These are phyloP conservation scores for Arbutus unedo DNA, from an alignment of 148 eudicot genomes.

Conservation along the genomic window DNA sequence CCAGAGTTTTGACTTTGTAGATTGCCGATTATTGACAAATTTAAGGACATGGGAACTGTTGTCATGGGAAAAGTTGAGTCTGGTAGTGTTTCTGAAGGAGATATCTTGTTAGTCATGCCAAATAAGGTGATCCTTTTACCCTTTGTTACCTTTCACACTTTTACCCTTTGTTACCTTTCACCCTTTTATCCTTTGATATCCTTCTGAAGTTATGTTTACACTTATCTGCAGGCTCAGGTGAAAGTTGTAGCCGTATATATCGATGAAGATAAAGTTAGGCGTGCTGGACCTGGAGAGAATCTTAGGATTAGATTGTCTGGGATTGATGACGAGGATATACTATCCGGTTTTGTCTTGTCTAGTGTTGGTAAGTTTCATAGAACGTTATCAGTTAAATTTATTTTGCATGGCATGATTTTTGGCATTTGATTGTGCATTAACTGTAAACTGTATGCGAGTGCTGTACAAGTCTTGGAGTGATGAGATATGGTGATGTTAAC, in stretches of 20 bases:
- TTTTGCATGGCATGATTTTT: conserved; percentile 1
- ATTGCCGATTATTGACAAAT: conserved; percentile 78
- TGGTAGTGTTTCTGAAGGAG: conserved; percentile 82
- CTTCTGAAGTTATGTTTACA: too few relatives aligned
- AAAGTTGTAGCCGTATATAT: conserved; percentile 65
- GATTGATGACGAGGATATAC: conserved; percentile 83
- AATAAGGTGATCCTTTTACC: conserved; percentile 50
- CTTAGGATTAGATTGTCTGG: conserved; percentile 76
- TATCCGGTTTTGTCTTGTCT: conserved; percentile 70
- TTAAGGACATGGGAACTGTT: conserved; percentile 89
- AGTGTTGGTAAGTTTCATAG: conserved; percentile 48
- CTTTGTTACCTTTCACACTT: neutral
- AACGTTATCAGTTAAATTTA: neutral
- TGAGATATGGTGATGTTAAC: neutral
- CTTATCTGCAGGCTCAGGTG: conserved; percentile 63
- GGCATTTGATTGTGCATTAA: neutral
- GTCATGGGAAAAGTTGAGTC: conserved; percentile 94
- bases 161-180: too few relatives aligned
- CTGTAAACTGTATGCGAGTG: neutral
- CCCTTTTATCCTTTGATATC: too few relatives aligned
- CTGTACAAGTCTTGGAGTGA: neutral
- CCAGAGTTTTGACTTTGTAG: conserved; percentile 29
- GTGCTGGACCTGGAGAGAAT: conserved; percentile 91
- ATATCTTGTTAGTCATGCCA: conserved; percentile 73
- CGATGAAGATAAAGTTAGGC: conserved; percentile 74